phyloP scores from a whole-genome alignment of 768 basidiomycete species.

The Ephemerocybe angulata region DNA sequence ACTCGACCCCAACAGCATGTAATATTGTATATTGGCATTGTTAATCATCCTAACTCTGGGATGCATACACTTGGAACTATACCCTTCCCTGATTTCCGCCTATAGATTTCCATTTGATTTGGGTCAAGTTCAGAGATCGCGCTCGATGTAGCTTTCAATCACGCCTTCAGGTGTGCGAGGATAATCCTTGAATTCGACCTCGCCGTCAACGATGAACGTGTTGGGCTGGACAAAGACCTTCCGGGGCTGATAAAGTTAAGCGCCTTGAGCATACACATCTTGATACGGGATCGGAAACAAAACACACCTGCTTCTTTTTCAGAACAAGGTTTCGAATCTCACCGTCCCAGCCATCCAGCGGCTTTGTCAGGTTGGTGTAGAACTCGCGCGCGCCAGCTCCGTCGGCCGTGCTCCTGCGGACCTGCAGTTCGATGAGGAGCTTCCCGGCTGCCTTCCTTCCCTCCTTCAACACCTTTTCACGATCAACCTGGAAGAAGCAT shows the following conservation, averaged over 20 bases:
- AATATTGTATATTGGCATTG: too few species aligned
- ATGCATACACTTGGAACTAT: neutral
- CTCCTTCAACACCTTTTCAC: constrained; percentile 57
- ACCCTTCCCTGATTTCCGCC: too few species aligned
- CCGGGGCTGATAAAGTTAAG: constrained; percentile 54
- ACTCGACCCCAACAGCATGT: too few species aligned
- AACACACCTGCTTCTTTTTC: constrained; percentile 68
- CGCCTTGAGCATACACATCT: neutral
- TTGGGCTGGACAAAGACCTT: constrained; percentile 86
- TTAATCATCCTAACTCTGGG: too few species aligned
- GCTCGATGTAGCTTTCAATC: constrained; percentile 81
- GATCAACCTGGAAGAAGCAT: constrained; percentile 56
- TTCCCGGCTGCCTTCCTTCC: constrained; percentile 69
- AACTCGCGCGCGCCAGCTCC: constrained; percentile 74
- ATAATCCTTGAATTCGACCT: constrained; percentile 78
- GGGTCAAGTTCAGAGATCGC: constrained; percentile 47
- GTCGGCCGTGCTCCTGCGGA: constrained; percentile 83
- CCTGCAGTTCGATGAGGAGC: constrained; percentile 76
- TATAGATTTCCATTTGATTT: too few species aligned
- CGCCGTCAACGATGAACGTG: constrained; percentile 60
- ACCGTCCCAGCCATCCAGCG: constrained; percentile 65
- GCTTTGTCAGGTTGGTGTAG: constrained; percentile 77
- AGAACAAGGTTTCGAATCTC: constrained; percentile 77
- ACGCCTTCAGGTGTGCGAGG: constrained; percentile 67
- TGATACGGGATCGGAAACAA: neutral